Base-by-base conservation (phyloP, 1,284 basidiomycete species). In the Gymnopus androsaceus region DNA sequence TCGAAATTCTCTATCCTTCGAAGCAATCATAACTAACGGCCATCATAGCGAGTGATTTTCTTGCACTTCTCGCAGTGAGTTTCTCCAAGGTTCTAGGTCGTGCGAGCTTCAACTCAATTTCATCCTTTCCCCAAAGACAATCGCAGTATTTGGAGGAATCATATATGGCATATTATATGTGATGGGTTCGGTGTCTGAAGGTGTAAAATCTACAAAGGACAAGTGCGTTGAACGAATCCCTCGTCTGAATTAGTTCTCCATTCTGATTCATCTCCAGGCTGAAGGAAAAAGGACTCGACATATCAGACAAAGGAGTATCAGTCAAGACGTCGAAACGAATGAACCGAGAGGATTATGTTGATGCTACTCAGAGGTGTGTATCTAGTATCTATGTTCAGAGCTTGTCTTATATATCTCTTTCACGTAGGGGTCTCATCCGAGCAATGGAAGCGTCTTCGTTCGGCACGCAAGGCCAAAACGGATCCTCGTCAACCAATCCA, bases 361-460 rank as follows among this genome's bases (percentile, higher is more conserved):
- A 88, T 63, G 84, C 85, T 4, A 88, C 87, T 8, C 87, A 88
- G 65, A 74, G 87, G 86, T 87, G 57, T 60, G 78, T 72, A n/a
- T 11, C 38, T 46, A 15, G 19, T 37, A 15, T 38, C 23, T 2
- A 15, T 19, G 17, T 21, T 23, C n/a, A 14, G 30, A 17, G 19
- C 42, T 19, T 34, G 19, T 19, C 19, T 36, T 37, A 19, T 44
- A 38, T n/a, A n/a, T 21, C 19, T 15, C n/a, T 31, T 23, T 34
- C 5, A 3, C 23, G n/a, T 21, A 79, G 77, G 41, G 72, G 73
- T 5, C 61, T 80, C 33, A 65, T 80, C 5, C 75, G 73, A 60
- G 75, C 74, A 0, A 64, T 75, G 42, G 65, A 64, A 45, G 71
- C 73, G 4, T 61, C 74, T 3, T 71, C 73, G 0, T 71, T 72